Conservation (phyloP, 768 basidiomycete species). For the Nidularia sp. region DNA sequence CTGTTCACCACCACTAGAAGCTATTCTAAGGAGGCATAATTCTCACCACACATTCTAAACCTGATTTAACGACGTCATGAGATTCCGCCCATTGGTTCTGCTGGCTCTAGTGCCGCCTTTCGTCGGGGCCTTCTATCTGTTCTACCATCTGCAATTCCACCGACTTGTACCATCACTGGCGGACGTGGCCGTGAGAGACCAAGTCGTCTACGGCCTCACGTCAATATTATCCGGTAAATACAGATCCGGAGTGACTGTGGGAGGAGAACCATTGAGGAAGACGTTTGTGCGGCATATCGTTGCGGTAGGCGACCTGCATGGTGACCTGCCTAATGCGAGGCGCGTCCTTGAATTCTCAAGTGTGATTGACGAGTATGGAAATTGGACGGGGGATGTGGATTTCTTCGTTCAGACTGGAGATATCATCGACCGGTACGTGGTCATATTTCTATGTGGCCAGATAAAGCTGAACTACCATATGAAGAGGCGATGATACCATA, state of each 20-base stretch:
- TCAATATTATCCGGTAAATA: neutral
- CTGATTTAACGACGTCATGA: no score
- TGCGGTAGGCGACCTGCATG: constrained; percentile 91
- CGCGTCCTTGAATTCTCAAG: constrained; percentile 77
- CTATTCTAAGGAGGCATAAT: no score
- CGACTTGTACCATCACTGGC: constrained; percentile 10
- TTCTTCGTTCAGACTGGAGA: constrained; percentile 95
- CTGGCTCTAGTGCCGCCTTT: neutral
- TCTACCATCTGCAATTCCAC: constrained; percentile 14
- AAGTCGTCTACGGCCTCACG: constrained; percentile 2
- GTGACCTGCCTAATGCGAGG: constrained; percentile 77
- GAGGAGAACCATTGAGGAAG: constrained; percentile 6
- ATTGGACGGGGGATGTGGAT: constrained; percentile 83
- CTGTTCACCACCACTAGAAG: no score
- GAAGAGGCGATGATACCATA: constrained; percentile 87
- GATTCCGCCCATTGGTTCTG: neutral
- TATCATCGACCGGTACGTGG: constrained; percentile 80
- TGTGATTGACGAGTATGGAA: constrained; percentile 65
- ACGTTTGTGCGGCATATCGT: constrained; percentile 60
- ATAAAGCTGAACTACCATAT: neutral
- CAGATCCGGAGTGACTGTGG: neutral
- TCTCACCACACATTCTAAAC: no score
- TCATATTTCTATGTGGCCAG: constrained; percentile 1
- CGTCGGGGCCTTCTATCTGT: constrained; percentile 10
- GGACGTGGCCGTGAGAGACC: neutral